phyloP scores from a whole-genome alignment of 1,284 basidiomycete species.

The Irpex rosettiformis region DNA sequence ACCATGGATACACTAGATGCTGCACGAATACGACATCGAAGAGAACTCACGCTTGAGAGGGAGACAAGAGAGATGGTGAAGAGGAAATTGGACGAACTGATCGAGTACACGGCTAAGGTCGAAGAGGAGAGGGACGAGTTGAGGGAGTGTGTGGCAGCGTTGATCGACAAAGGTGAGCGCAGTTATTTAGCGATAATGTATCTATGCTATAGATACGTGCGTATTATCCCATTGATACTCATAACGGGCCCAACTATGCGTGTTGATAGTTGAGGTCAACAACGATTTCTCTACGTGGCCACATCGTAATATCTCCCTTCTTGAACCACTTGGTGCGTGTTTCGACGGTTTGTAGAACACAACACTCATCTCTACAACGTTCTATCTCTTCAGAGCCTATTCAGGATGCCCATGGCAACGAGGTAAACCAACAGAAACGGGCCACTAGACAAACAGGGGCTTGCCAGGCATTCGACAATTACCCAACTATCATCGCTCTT shows the following conservation, averaged over 20 bases:
- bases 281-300: slow-evolving; percentile 52
- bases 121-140: slow-evolving; percentile 53
- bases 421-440: slow-evolving; percentile 2
- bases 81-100: slow-evolving; percentile 36
- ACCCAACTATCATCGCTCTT: slow-evolving; percentile 37
- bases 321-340: slow-evolving; percentile 40
- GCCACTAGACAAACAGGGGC: slow-evolving; percentile 8
- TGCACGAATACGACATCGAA: slow-evolving; percentile 34
- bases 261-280: slow-evolving; percentile 45
- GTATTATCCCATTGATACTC: not conserved
- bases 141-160: slow-evolving; percentile 46
- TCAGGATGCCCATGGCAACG: not conserved
- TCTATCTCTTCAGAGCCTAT: not conserved
- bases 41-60: slow-evolving; percentile 38
- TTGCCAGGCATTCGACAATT: slow-evolving; percentile 15
- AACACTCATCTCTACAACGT: not conserved
- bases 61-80: slow-evolving; percentile 34
- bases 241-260: slow-evolving; percentile 2
- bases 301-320: slow-evolving; percentile 42
- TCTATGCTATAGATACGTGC: not conserved
- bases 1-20: slow-evolving; percentile 52
- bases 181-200: not conserved
- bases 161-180: slow-evolving; percentile 56
- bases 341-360: not conserved
- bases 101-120: slow-evolving; percentile 29